These are phyloP conservation scores for Hericium erinaceus DNA, from an alignment of 768 basidiomycete species.

Conservation along the genomic window DNA sequence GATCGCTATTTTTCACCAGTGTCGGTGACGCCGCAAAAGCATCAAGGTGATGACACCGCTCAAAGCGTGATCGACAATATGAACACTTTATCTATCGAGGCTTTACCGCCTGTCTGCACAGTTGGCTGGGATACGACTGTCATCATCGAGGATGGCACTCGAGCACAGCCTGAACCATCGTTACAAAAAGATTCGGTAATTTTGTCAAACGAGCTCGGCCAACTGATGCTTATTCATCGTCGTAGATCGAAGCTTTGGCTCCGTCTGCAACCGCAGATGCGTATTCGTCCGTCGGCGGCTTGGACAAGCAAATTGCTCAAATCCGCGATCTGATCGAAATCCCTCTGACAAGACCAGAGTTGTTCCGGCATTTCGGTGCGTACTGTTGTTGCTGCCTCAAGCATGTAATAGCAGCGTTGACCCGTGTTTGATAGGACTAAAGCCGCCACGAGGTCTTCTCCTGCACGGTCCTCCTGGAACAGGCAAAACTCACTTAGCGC, in stretches of 20 bases:
- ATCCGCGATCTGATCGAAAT: conserved; percentile 83
- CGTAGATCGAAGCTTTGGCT: conserved; percentile 39
- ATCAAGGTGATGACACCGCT: conserved; percentile 18
- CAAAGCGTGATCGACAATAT: conserved; percentile 27
- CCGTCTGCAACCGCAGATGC: conserved; percentile 35
- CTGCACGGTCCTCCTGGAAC: conserved; percentile 96
- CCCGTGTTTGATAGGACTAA: conserved; percentile 50
- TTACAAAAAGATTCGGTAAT: conserved; percentile 9
- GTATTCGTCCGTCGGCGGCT: conserved; percentile 82
- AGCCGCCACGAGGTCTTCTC: conserved; percentile 91
- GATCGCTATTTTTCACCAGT: conserved; percentile 48
- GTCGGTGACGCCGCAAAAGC: conserved; percentile 24
- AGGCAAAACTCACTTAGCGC: conserved; percentile 94
- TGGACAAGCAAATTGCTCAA: conserved; percentile 77
- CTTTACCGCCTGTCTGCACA: conserved; percentile 41
- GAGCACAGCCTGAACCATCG: conserved; percentile 17
- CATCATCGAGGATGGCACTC: conserved; percentile 24
- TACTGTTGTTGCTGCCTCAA: not conserved
- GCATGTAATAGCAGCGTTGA: not conserved
- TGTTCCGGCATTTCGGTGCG: conserved; percentile 66
- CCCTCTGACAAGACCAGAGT: conserved; percentile 71
- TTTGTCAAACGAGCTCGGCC: not conserved
- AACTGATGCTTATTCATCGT: conserved; percentile 21
- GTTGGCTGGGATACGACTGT: conserved; percentile 64
- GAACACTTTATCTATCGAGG: conserved; percentile 33